Base-by-base conservation (phyloP, 2,329 filamentous ascomycete genomes). In the Neofusicoccum sp. region DNA sequence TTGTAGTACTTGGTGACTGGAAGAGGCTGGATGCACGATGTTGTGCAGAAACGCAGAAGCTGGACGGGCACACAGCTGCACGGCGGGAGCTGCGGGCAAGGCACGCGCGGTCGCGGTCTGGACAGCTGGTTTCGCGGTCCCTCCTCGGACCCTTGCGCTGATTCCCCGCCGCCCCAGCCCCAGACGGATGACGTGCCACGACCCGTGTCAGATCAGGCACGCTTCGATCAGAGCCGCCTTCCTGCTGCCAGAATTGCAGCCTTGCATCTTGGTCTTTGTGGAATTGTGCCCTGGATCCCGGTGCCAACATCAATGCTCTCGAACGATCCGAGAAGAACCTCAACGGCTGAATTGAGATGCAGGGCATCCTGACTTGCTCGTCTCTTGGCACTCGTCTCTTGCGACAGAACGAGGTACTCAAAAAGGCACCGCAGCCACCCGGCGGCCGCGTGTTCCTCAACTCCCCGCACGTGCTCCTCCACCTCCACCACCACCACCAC, bases 171-270 rank as follows among this genome's bases (percentile, higher is more conserved):
- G 54, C 54, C 37, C 52, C 43, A 56, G 52, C 52, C 33, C 52
- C 52, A 34, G 39, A 58, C 54, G 29, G 37, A 36, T 36, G 48
- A 33, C 33, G 48, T 50, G 33, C 48, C 48, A 50, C 54, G 31
- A 45, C 36, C 37, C 54, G 54, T 44, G 11, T 45, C 54, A 58
- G 41, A 45, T 45, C 54, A 58, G 54, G 54, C 41, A 58, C 54
- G 28, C 6, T 34, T 58, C 54, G 34, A 58, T 58, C 54, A 58
- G n/a, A 56, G 4, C 49, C n/a, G 14, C 29, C 16, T 12, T 33
- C 29, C 7, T 34, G 11, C 45, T 31, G 33, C 29, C 12, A 28
- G n/a, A 14, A 49, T n/a, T 6, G 45, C 4, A 11, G 16, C 11
- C 8, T 4, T 3, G 7, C 12, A 6, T 22, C 22, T 22, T 22